These are phyloP conservation scores for Agrocybe pediades DNA, from an alignment of 768 basidiomycete genomes.

Conservation along the genomic window DNA sequence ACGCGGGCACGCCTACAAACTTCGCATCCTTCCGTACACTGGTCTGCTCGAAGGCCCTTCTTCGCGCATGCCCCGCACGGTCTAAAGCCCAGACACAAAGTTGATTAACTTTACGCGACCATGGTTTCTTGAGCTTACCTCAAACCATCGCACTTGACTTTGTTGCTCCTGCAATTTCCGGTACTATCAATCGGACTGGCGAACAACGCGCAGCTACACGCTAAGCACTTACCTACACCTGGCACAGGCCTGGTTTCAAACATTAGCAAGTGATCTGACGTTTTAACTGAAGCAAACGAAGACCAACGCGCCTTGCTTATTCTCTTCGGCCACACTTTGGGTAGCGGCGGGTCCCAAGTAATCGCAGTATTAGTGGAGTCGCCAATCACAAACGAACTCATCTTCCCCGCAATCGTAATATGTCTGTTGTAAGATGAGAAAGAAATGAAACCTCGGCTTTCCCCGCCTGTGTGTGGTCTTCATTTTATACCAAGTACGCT, in stretches of 20 bases:
- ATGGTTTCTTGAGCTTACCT: slow-evolving; percentile 33
- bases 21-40: slow-evolving; percentile 66
- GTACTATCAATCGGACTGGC: slow-evolving; percentile 1
- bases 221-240: slow-evolving; percentile 48
- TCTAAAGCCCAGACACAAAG: slow-evolving; percentile 26
- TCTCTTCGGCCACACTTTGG: too few species aligned
- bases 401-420: slow-evolving; percentile 52
- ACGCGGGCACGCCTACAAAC: slow-evolving; percentile 59
- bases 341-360: too few species aligned
- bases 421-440: slow-evolving; percentile 51
- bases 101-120: slow-evolving; percentile 1
- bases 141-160: slow-evolving; percentile 59
- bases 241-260: slow-evolving; percentile 50
- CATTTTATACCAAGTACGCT: too few species aligned
- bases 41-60: slow-evolving; percentile 51
- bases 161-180: slow-evolving; percentile 49
- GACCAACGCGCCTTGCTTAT: background rate
- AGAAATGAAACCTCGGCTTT: slow-evolving; percentile 31
- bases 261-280: too few species aligned
- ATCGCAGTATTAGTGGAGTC: too few species aligned
- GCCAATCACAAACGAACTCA: slow-evolving; percentile 26
- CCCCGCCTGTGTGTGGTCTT: slow-evolving; percentile 24
- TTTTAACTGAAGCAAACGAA: too few species aligned
- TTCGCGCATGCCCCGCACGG: slow-evolving; percentile 62
- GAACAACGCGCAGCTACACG: background rate